Percentiles rank a stretch among this genome's conserved stretches.
Conservation (phyloP, 176 grass and related monocot genomes). For the Thalia dealbata region DNA sequence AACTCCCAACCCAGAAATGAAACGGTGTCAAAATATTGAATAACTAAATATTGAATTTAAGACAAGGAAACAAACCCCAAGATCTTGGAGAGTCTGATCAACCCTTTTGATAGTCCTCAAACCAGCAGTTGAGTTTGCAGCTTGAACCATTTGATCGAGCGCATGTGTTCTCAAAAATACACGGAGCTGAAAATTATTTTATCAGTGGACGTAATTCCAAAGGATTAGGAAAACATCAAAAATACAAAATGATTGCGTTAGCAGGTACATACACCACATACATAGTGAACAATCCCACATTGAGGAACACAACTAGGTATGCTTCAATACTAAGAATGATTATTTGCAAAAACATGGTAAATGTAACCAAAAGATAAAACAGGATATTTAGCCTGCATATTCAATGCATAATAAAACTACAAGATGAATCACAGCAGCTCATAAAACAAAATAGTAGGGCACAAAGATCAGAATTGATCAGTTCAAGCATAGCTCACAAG, state of each 20-base stretch:
- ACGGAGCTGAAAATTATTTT: conserved; percentile 48
- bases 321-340: background rate
- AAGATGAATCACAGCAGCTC: background rate
- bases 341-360: background rate
- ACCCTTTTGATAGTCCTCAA: conserved; percentile 48
- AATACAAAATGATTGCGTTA: background rate
- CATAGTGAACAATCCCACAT: background rate
- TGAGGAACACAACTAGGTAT: background rate
- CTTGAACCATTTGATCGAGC: conserved; percentile 96
- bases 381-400: background rate
- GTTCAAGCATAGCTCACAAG: background rate
- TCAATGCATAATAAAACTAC: background rate
- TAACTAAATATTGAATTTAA: background rate
- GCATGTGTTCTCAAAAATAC: conserved; percentile 91
- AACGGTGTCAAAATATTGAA: background rate
- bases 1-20: background rate
- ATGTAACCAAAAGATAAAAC: background rate
- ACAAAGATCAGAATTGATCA: background rate
- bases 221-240: background rate
- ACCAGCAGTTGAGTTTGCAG: conserved; percentile 68
- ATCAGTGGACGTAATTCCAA: background rate
- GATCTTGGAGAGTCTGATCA: conserved; percentile 41
- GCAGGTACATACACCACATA: background rate
- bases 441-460: background rate
- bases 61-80: conserved; percentile 52